Conservation (phyloP, 306 rosid species). For the Trichosanthes truncata region DNA sequence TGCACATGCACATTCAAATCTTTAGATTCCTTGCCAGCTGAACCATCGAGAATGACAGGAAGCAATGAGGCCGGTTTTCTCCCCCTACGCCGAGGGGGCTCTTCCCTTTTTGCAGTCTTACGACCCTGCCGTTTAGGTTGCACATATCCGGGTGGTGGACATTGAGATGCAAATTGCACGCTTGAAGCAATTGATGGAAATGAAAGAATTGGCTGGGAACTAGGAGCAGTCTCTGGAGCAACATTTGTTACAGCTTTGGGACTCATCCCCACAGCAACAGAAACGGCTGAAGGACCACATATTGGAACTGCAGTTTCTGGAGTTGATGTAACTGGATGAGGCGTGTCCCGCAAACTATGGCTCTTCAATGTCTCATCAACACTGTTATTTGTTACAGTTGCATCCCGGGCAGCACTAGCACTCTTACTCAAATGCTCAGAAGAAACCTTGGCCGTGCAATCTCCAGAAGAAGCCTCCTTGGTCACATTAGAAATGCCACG, state of each 20-base stretch:
- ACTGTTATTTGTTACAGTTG: constrained; percentile 16
- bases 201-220: constrained; percentile 20
- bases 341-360: constrained; percentile 23
- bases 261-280: constrained; percentile 21
- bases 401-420: constrained; percentile 17
- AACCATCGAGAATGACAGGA: constrained; percentile 30
- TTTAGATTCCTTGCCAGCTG: constrained; percentile 23
- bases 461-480: constrained; percentile 26
- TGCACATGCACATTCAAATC: constrained; percentile 45
- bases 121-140: constrained; percentile 71
- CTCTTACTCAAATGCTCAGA: constrained; percentile 23
- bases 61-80: constrained; percentile 35
- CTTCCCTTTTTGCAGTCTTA: constrained; percentile 56
- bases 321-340: constrained; percentile 27
- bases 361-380: constrained; percentile 26
- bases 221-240: constrained; percentile 30
- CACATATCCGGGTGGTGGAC: constrained; percentile 37
- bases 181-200: constrained; percentile 28
- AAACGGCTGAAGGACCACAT: constrained; percentile 29
- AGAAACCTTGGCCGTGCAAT: constrained; percentile 17
- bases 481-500: constrained; percentile 21
- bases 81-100: constrained; percentile 77
- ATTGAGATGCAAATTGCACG: constrained; percentile 33
- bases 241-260: constrained; percentile 19
- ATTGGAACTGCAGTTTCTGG: constrained; percentile 19